phyloP scores from a whole-genome alignment of 2,329 filamentous ascomycete species.

The Phaeosphaeriaceae sp. region DNA sequence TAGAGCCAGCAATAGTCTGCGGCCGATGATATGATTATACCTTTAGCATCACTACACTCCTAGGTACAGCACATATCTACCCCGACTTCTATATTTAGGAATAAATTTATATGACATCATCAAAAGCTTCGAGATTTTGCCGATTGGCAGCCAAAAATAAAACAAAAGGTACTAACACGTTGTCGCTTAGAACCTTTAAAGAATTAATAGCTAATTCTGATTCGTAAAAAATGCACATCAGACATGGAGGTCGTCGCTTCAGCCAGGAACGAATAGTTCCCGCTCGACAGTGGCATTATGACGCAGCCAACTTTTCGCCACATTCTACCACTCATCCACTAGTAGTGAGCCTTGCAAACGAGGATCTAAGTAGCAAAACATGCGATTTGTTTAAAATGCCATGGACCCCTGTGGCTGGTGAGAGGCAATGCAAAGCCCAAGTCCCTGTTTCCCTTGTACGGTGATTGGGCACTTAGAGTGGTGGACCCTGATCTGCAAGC shows the following conservation, averaged over 20 bases:
- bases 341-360: background rate
- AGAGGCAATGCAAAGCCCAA: conserved; percentile 25
- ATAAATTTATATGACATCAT: too few relatives aligned
- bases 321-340: conserved; percentile 9
- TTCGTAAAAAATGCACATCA: background rate
- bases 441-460: conserved; percentile 9
- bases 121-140: background rate
- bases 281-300: conserved; percentile 14
- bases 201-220: conserved; percentile 1
- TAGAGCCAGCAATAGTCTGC: background rate
- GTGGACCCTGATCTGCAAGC: conserved; percentile 35
- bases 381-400: conserved; percentile 25
- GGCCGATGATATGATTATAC: background rate
- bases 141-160: conserved; percentile 3
- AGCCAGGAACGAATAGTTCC: conserved; percentile 8
- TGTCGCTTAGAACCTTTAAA: background rate
- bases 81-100: too few relatives aligned
- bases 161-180: background rate
- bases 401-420: conserved; percentile 37
- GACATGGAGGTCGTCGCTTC: conserved; percentile 17
- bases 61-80: too few relatives aligned
- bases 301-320: conserved; percentile 16
- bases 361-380: conserved; percentile 8
- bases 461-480: conserved; percentile 13
- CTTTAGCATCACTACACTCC: background rate